Evolutionary conservation across 768 basidiomycete species (phyloP).

Genomic region (Termitomyces sp.): DNA sequence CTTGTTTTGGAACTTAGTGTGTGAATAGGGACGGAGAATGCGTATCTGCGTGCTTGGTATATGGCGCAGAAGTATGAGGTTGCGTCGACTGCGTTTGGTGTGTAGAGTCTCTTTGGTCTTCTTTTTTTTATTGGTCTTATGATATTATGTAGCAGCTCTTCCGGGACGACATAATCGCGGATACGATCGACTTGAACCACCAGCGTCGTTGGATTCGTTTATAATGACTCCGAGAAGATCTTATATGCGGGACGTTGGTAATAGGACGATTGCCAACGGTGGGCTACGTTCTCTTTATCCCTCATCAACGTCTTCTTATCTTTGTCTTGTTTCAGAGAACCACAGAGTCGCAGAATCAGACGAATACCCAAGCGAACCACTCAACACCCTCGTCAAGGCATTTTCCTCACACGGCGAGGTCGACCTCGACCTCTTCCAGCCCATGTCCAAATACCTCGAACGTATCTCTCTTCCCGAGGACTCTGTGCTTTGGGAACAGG

Average conservation of each 20-base stretch:
- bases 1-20: too few species aligned
- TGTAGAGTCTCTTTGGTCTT: constrained; percentile 4
- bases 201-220: constrained; percentile 35
- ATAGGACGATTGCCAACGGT: constrained; percentile 66
- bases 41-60: constrained; percentile 81
- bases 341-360: constrained; percentile 23
- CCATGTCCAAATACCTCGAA: constrained; percentile 70
- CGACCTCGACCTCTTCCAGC: constrained; percentile 52
- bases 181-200: constrained; percentile 36
- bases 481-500: constrained; percentile 68
- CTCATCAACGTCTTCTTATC: neutral
- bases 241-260: constrained; percentile 69
- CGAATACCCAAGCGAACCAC: constrained; percentile 50
- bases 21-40: constrained; percentile 91
- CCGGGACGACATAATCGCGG: constrained; percentile 55
- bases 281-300: constrained; percentile 12
- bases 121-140: neutral
- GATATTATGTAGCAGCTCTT: constrained; percentile 32
- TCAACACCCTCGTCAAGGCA: constrained; percentile 71
- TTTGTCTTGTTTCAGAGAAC: constrained; percentile 19
- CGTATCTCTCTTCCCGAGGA: constrained; percentile 54
- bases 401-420: constrained; percentile 72
- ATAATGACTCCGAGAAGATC: constrained; percentile 63
- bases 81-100: constrained; percentile 39
- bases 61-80: constrained; percentile 58